Evolutionary conservation across 208 protist species (phyloP).

Genomic region (Angomonas ambiguus): DNA sequence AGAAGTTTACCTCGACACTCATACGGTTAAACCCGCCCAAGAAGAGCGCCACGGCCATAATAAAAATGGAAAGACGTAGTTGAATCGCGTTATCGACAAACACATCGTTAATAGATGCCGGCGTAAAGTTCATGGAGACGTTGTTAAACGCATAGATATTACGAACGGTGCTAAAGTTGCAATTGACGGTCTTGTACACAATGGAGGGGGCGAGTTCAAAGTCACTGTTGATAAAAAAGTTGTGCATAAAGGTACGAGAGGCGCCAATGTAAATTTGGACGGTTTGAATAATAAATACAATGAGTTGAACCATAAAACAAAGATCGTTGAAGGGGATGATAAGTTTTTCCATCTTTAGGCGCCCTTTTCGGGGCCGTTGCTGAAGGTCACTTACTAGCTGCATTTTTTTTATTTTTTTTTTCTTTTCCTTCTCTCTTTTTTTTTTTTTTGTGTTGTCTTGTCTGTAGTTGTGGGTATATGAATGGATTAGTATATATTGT

Average conservation of each 20-base stretch:
- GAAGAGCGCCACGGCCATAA: constrained; percentile 35
- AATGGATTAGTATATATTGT: not conserved
- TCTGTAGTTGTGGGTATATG: not conserved
- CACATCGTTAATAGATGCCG: constrained; percentile 38
- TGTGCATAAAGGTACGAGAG: constrained; percentile 43
- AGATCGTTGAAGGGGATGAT: constrained; percentile 55
- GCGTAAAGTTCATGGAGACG: constrained; percentile 39
- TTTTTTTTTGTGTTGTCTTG: not conserved
- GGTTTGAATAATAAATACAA: constrained; percentile 49
- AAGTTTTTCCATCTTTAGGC: constrained; percentile 53
- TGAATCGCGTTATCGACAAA: constrained; percentile 68
- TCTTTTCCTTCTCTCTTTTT: not conserved
- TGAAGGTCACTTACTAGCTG: constrained; percentile 76
- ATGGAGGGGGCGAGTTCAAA: constrained; percentile 38
- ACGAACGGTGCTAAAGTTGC: constrained; percentile 34
- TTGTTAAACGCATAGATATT: constrained; percentile 52
- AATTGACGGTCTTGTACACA: constrained; percentile 37
- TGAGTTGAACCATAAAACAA: constrained; percentile 49
- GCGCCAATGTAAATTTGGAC: constrained; percentile 32
- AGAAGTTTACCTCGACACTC: constrained; percentile 60
- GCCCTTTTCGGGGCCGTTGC: constrained; percentile 57
- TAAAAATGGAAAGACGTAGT: constrained; percentile 60
- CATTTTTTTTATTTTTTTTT: constrained; percentile 35
- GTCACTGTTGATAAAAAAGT: constrained; percentile 32
- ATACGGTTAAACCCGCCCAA: constrained; percentile 50